phyloP scores from a whole-genome alignment of 129 eudicot species.

The Silybum marianum region DNA sequence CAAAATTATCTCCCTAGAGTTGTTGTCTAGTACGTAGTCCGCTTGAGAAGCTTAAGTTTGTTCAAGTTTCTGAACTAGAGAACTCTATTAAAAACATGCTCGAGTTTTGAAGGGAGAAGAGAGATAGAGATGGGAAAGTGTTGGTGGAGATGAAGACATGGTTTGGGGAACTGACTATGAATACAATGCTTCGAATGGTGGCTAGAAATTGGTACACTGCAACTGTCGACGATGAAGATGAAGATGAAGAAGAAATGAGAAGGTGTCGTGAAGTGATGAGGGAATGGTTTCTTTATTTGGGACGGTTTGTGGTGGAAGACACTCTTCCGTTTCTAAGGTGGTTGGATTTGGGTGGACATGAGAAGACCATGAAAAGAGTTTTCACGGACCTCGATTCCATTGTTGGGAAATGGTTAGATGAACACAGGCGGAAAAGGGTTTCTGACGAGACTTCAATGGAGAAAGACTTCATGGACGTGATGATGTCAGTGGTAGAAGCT shows the following conservation, averaged over 20 bases:
- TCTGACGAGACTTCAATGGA: not conserved
- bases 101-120: constrained; percentile 19
- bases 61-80: constrained; percentile 11
- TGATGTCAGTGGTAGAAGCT: not conserved
- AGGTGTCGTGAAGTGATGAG: constrained; percentile 12
- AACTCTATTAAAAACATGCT: not conserved
- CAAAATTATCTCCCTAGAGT: constrained; percentile 17
- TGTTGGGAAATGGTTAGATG: constrained; percentile 21
- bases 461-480: constrained; percentile 31
- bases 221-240: not conserved
- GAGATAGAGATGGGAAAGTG: not conserved
- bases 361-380: constrained; percentile 21
- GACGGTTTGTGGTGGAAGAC: constrained; percentile 19
- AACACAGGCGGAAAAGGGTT: not conserved
- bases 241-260: constrained; percentile 14
- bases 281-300: constrained; percentile 10
- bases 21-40: constrained; percentile 20
- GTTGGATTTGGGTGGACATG: constrained; percentile 31
- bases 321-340: constrained; percentile 31
- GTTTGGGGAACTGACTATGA: constrained; percentile 30
- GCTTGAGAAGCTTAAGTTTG: constrained; percentile 19
- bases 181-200: constrained; percentile 19
- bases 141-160: constrained; percentile 43
- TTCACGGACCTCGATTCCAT: constrained; percentile 14
- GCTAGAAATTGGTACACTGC: constrained; percentile 18